These are phyloP conservation scores for Picocystis salinarum DNA, from an alignment of 139 green algal species.

Conservation along the genomic window DNA sequence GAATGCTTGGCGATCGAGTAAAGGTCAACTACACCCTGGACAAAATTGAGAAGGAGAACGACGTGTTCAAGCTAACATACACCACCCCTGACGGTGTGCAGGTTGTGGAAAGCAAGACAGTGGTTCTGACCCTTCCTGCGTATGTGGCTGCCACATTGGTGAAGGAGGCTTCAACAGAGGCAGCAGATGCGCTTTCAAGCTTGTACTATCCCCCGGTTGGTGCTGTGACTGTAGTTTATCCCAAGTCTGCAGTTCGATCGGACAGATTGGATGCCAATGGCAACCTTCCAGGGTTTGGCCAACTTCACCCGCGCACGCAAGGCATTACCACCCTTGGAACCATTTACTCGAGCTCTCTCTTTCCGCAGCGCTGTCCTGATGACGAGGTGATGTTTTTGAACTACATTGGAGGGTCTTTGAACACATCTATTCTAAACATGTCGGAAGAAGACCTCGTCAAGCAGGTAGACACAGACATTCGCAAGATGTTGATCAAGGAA, in stretches of 20 bases:
- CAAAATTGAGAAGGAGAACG: slow-evolving; percentile 30
- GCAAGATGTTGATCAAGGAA: slow-evolving; percentile 77
- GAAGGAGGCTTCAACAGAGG: slow-evolving; percentile 14
- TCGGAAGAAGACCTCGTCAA: slow-evolving; percentile 30
- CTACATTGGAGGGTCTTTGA: slow-evolving; percentile 90
- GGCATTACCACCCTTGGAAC: slow-evolving; percentile 82
- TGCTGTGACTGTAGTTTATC: slow-evolving; percentile 78
- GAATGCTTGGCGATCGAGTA: slow-evolving; percentile 30
- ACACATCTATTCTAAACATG: slow-evolving; percentile 59
- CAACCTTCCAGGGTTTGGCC: slow-evolving; percentile 61
- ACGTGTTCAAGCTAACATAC: slow-evolving; percentile 22
- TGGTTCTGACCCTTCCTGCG: slow-evolving; percentile 73
- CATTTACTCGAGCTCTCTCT: slow-evolving; percentile 91
- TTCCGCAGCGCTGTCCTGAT: slow-evolving; percentile 47
- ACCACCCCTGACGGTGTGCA: slow-evolving; percentile 10
- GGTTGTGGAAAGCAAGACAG: slow-evolving; percentile 57
- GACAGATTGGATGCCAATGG: slow-evolving; percentile 41
- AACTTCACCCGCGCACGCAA: slow-evolving; percentile 89
- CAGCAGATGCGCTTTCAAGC: slow-evolving; percentile 33
- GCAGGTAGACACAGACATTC: slow-evolving; percentile 66
- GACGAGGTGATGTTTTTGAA: slow-evolving; percentile 66
- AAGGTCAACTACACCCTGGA: slow-evolving; percentile 72
- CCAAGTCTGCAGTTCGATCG: slow-evolving; percentile 34
- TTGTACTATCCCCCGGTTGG: slow-evolving; percentile 94
- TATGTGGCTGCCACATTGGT: slow-evolving; percentile 72